phyloP scores from a whole-genome alignment of 2,329 filamentous ascomycete genomes.

The Curvularia verruculosa region DNA sequence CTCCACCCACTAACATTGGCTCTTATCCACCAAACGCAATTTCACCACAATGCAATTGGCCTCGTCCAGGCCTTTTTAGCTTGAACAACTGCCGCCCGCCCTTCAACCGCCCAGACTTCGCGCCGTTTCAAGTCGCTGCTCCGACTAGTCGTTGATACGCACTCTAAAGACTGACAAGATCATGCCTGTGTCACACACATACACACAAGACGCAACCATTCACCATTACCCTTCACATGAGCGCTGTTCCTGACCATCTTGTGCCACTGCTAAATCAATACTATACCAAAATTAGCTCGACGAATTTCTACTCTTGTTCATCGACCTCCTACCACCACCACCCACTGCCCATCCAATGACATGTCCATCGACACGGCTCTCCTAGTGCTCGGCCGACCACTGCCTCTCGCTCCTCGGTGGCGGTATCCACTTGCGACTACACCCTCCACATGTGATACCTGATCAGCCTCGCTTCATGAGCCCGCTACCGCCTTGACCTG shows the following conservation, averaged over 20 bases:
- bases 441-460: constrained; percentile 3
- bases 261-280: constrained; percentile 10
- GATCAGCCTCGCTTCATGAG: constrained; percentile 19
- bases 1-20: constrained; percentile 17
- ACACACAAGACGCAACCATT: too few relatives aligned
- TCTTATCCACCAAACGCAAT: constrained; percentile 7
- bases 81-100: not conserved
- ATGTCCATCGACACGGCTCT: not conserved
- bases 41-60: constrained; percentile 6
- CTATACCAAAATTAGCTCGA: constrained; percentile 5
- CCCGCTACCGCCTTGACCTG: constrained; percentile 30
- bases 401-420: constrained; percentile 4
- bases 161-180: not conserved
- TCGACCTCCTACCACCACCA: not conserved
- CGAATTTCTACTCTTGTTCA: not conserved
- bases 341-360: not conserved
- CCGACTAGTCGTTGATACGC: not conserved
- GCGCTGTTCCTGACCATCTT: not conserved
- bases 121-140: not conserved
- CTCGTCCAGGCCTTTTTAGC: constrained; percentile 3
- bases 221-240: not conserved
- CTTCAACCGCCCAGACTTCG: not conserved
- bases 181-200: too few relatives aligned
- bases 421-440: constrained; percentile 11
- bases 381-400: constrained; percentile 5